Evolutionary conservation across 768 basidiomycete species (phyloP).

Genomic region (Tulasnella sp.): DNA sequence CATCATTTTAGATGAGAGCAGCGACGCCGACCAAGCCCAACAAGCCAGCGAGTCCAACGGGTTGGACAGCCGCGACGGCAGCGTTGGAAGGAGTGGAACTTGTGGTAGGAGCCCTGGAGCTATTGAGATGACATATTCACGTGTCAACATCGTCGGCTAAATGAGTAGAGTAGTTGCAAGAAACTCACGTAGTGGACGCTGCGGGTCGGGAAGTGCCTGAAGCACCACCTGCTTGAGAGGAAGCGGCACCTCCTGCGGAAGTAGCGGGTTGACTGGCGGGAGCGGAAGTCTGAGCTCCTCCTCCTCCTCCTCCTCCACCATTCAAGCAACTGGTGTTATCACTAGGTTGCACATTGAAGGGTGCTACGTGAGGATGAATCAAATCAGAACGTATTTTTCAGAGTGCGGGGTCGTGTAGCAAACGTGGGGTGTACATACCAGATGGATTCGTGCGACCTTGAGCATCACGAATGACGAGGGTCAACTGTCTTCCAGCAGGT

Average conservation of each 20-base stretch:
- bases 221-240: background rate
- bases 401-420: background rate
- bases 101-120: background rate
- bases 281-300: background rate
- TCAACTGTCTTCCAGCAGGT: conserved; percentile 21
- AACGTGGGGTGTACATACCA: conserved; percentile 8
- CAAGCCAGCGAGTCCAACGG: conserved; percentile 5
- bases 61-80: background rate
- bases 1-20: too few relatives aligned
- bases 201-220: background rate
- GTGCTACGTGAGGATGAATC: background rate
- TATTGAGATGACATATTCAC: background rate
- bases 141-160: background rate
- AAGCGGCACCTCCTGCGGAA: background rate
- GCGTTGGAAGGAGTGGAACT: background rate
- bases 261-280: background rate
- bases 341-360: conserved; percentile 7
- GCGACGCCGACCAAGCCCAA: conserved; percentile 1
- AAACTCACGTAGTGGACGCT: background rate
- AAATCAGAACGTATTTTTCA: background rate
- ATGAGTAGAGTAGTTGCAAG: background rate
- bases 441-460: conserved; percentile 20
- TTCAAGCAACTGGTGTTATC: conserved; percentile 6
- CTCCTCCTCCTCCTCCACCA: background rate
- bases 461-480: conserved; percentile 24